A percentile compares a stretch with the other conserved stretches of the same genome.
These are phyloP conservation scores for Rhodomyrtus psidioides DNA, from an alignment of 441 rosid species.

Conservation along the genomic window DNA sequence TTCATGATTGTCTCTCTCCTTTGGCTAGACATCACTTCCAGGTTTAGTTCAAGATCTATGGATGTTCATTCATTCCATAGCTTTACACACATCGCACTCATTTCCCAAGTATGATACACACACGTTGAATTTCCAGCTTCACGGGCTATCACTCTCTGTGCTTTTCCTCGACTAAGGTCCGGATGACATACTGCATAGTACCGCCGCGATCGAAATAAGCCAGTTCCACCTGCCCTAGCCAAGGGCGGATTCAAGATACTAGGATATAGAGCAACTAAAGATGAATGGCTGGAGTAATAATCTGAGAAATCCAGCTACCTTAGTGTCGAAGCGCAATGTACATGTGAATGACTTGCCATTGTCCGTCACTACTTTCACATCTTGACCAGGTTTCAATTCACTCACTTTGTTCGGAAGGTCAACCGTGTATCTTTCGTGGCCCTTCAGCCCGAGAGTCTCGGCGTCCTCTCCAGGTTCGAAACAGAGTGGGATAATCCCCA, in stretches of 20 bases:
- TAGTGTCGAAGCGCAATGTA: conserved; percentile 66
- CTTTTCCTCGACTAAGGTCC: conserved; percentile 49
- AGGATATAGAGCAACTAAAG: neutral
- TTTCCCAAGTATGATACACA: neutral
- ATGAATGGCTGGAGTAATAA: neutral
- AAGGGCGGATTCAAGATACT: neutral
- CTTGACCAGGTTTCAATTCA: conserved; percentile 82
- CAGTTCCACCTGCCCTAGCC: conserved; percentile 57
- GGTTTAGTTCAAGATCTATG: neutral
- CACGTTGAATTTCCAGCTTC: neutral
- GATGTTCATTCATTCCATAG: neutral
- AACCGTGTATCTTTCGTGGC: conserved; percentile 67
- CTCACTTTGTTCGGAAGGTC: conserved; percentile 62
- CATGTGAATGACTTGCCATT: conserved; percentile 70
- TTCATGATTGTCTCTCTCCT: neutral
- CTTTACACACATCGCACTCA: neutral
- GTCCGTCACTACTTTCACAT: conserved; percentile 57
- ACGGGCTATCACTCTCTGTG: conserved; percentile 7
- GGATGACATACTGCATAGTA: conserved; percentile 72
- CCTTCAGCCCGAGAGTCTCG: conserved; percentile 68
- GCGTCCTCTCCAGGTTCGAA: conserved; percentile 84
- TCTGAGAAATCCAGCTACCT: conserved; percentile 30
- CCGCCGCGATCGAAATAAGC: conserved; percentile 86
- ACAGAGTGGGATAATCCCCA: conserved; percentile 81
- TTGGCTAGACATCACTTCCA: neutral